Conservation (phyloP, 352 stramenopile genomes). For the Phytophthora uliginosa region DNA sequence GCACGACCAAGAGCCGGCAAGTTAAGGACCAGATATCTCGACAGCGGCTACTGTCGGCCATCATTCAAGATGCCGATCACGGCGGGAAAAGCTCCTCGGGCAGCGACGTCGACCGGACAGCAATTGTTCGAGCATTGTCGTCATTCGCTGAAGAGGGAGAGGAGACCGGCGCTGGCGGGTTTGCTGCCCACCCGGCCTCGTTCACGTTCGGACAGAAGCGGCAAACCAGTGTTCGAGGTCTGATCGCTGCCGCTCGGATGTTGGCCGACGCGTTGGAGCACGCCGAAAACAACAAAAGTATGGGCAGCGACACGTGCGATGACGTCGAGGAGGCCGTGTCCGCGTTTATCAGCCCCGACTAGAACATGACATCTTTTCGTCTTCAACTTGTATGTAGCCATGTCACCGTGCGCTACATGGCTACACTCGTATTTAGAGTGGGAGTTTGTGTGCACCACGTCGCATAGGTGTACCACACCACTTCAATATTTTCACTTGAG, state of each 20-base stretch:
- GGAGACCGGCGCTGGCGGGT: neutral
- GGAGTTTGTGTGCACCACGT: neutral
- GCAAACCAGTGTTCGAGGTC: constrained; percentile 40
- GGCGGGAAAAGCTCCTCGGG: constrained; percentile 20
- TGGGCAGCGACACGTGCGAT: constrained; percentile 13
- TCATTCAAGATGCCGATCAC: constrained; percentile 65
- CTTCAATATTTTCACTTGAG: constrained; percentile 17
- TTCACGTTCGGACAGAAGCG: constrained; percentile 29
- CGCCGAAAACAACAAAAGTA: constrained; percentile 26
- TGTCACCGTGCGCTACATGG: constrained; percentile 6
- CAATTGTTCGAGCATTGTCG: constrained; percentile 43
- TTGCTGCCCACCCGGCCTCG: constrained; percentile 1
- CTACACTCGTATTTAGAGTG: constrained; percentile 26
- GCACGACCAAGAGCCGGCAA: constrained; percentile 53
- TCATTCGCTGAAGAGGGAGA: constrained; percentile 41
- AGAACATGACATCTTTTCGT: neutral
- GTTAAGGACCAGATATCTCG: constrained; percentile 60
- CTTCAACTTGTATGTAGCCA: constrained; percentile 17
- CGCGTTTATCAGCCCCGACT: constrained; percentile 8
- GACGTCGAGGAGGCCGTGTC: constrained; percentile 26
- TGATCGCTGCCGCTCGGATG: constrained; percentile 59
- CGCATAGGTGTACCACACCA: constrained; percentile 6
- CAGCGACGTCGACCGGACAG: constrained; percentile 34
- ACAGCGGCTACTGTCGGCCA: constrained; percentile 61
- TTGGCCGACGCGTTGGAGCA: constrained; percentile 58